A percentile compares a stretch with the other conserved stretches of the same genome.
Conservation (phyloP, 2,329 filamentous ascomycete genomes). For the Anisogramma anomala region DNA sequence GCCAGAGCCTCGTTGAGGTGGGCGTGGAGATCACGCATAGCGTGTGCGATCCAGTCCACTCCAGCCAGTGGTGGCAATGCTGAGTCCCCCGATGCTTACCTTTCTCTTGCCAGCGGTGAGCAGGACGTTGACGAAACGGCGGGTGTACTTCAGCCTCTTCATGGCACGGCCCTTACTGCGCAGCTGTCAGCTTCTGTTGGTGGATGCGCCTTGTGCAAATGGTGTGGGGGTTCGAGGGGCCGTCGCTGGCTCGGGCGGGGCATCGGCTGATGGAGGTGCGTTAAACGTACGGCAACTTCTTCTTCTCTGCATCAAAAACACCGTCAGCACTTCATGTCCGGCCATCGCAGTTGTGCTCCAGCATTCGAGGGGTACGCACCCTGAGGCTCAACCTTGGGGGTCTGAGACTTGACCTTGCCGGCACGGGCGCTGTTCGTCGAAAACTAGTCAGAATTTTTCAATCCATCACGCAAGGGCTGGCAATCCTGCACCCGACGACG, state of each 20-base stretch:
- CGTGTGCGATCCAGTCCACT: not conserved
- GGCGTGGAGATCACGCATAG: not conserved
- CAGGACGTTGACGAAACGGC: constrained; percentile 93
- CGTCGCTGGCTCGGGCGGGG: not conserved
- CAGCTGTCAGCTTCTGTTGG: constrained; percentile 3
- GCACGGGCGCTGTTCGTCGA: constrained; percentile 17
- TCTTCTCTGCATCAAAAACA: constrained; percentile 12
- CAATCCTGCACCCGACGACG: not conserved
- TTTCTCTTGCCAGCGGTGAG: constrained; percentile 96
- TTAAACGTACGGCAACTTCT: constrained; percentile 15
- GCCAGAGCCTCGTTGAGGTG: not conserved
- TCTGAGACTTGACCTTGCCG: constrained; percentile 93
- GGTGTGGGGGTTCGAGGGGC: not conserved
- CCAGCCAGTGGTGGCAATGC: not conserved
- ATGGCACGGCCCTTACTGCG: constrained; percentile 72
- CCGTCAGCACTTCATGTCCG: constrained; percentile 2
- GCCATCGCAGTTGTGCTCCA: not conserved
- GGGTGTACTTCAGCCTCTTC: constrained; percentile 90
- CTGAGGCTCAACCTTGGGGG: constrained; percentile 49
- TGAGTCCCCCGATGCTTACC: constrained; percentile 39
- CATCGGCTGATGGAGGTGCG: not conserved
- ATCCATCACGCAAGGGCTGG: too few species aligned
- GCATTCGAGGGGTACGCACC: constrained; percentile 10
- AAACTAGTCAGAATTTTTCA: constrained; percentile 14
- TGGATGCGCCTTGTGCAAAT: not conserved